Conservation (phyloP, 2,329 filamentous ascomycete species). For the Aspergillus calidoustus region DNA sequence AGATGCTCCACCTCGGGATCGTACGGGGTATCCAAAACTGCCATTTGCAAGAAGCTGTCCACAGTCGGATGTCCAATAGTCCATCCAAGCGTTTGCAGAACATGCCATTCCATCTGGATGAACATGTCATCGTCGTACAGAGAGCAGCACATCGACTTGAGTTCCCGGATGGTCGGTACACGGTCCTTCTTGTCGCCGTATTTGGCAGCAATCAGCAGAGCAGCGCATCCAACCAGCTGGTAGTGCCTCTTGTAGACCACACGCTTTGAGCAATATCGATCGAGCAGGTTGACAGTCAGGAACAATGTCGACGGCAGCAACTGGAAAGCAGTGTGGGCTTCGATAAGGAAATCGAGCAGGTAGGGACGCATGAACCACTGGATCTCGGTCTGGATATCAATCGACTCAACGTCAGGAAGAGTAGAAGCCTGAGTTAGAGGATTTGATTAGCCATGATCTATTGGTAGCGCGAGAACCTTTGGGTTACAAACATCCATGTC, state of each 20-base stretch:
- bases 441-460: conserved; percentile 30
- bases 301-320: conserved; percentile 94
- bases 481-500: conserved; percentile 75
- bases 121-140: conserved; percentile 99
- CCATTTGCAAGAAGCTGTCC: conserved; percentile 88
- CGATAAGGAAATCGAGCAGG: conserved; percentile 95
- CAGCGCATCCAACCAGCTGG: conserved; percentile 94
- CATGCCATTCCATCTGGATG: conserved; percentile 99
- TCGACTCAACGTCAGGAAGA: conserved; percentile 92
- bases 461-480: neutral
- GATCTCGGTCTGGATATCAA: conserved; percentile 98
- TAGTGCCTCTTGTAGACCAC: conserved; percentile 99
- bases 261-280: conserved; percentile 95
- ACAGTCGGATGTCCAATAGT: conserved; percentile 93
- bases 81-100: conserved; percentile 96
- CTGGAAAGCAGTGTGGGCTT: conserved; percentile 94
- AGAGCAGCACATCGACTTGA: conserved; percentile 99
- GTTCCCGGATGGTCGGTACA: conserved; percentile 94
- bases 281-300: conserved; percentile 92
- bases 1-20: conserved; percentile 92
- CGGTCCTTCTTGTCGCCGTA: conserved; percentile 98
- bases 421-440: conserved; percentile 68
- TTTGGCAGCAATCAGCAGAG: conserved; percentile 94
- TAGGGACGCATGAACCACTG: conserved; percentile 99
- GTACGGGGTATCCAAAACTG: conserved; percentile 73